A percentile compares a stretch with the other conserved stretches of the same genome.
Conservation (phyloP, 2,329 filamentous ascomycete genomes). For the Phaeosphaeriaceae sp. region DNA sequence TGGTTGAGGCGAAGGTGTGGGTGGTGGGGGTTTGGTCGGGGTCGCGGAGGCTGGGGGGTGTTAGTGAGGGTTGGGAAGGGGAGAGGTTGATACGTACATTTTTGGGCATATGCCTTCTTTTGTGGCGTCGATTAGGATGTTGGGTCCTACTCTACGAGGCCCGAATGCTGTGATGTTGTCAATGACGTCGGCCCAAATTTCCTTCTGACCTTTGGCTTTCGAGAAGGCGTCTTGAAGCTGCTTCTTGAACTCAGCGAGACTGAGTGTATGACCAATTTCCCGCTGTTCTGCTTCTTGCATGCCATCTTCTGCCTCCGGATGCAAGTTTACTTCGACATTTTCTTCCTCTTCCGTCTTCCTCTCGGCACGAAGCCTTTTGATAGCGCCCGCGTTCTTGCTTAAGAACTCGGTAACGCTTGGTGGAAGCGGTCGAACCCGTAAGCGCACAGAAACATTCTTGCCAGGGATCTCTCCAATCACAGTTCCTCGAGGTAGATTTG, state of each 20-base stretch:
- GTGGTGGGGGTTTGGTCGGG: slow-evolving; percentile 55
- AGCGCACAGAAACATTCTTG: slow-evolving; percentile 79
- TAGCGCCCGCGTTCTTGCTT: slow-evolving; percentile 75
- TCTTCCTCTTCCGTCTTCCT: slow-evolving; percentile 59
- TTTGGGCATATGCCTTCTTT: slow-evolving; percentile 72
- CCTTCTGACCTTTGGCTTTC: slow-evolving; percentile 72
- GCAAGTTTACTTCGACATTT: slow-evolving; percentile 33
- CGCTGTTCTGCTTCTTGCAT: slow-evolving; percentile 60
- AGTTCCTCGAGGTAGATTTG: slow-evolving; percentile 83
- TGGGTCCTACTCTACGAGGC: slow-evolving; percentile 82
- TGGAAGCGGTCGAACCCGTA: slow-evolving; percentile 82
- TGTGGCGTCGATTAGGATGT: slow-evolving; percentile 86
- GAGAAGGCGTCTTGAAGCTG: slow-evolving; percentile 74
- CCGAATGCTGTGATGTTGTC: slow-evolving; percentile 91
- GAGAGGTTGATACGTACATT: slow-evolving; percentile 62
- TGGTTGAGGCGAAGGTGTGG: slow-evolving; percentile 83
- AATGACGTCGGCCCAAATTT: slow-evolving; percentile 77
- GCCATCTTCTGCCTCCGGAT: slow-evolving; percentile 49
- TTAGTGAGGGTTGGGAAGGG: slow-evolving; percentile 8
- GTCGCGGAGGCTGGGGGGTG: slow-evolving; percentile 32
- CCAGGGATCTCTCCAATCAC: slow-evolving; percentile 79
- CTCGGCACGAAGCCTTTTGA: slow-evolving; percentile 80
- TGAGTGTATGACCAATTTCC: slow-evolving; percentile 66
- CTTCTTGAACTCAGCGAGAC: slow-evolving; percentile 76
- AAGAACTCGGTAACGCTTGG: slow-evolving; percentile 82